Base-by-base conservation (phyloP, 345 rosid genomes). In the Conringia planisiliqua region DNA sequence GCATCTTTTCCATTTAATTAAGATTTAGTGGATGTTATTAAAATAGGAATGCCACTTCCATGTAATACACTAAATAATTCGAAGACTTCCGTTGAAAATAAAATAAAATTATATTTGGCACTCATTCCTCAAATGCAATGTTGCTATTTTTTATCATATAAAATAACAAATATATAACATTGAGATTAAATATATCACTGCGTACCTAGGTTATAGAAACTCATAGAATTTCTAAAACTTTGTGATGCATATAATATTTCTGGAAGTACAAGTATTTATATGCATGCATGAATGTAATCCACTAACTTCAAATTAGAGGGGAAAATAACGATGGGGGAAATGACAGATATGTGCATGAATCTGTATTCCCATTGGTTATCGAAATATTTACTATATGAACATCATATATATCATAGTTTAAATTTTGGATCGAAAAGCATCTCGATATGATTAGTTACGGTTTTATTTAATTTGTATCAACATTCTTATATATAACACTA, bases 201-300 rank as follows among this genome's bases (percentile, higher is more conserved):
- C 66, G 67, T 47, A 48, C 67, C 52, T 57, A 47, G 67, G 8
- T 74, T 63, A 29, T 38, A 66, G 68, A 67, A 59, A 67, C 36
- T 74, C 47, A 26, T 67, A 58, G 33, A 74, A 58, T 17, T 48
- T 6, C 44, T 59, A 30, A 27, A 48, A 57, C 5, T 35, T 75
- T 62, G 17, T 67, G 43, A 56, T 17, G 7, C 30, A 5, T 38
- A 58, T 27, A 57, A 12, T 35, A 44, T 29, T 18, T 60, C 13
- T 52, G 17, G 63, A 51, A 60, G 48, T 68, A 42, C 69, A 51
- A 75, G 47, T 51, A 50, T 68, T 1, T 22, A 60, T 60, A 68
- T 68, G 69, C 63, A 75, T 75, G 79, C 73, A 75, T 75, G 73
- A 72, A 67, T 75, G 74, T 68, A 68, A 75, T 42, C 74, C 48